These are phyloP conservation scores for Cystobasidium ongulense DNA, from an alignment of 768 basidiomycete species.

Conservation along the genomic window DNA sequence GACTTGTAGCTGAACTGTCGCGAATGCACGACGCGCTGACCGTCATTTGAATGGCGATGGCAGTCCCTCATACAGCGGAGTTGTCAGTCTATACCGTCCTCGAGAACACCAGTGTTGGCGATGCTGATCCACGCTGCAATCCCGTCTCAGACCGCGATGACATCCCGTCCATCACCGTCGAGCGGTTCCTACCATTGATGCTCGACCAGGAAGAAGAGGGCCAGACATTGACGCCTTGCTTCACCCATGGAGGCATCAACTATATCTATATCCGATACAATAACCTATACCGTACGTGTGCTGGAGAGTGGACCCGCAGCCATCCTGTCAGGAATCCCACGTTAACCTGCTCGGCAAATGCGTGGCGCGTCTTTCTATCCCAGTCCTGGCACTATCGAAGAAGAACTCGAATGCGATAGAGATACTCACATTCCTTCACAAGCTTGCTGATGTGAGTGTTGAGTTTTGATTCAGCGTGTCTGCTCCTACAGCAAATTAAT, in stretches of 20 bases:
- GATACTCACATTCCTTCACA: conserved; percentile 90
- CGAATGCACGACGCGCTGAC: background rate
- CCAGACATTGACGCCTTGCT: conserved; percentile 89
- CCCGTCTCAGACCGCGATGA: conserved; percentile 64
- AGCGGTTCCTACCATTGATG: conserved; percentile 83
- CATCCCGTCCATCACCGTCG: conserved; percentile 77
- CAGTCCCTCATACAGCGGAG: conserved; percentile 85
- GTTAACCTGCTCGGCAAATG: background rate
- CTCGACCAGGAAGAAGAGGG: conserved; percentile 97
- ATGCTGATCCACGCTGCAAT: background rate
- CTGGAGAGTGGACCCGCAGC: background rate
- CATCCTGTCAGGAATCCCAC: background rate
- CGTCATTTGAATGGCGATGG: background rate
- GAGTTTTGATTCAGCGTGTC: background rate
- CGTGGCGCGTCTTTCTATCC: background rate
- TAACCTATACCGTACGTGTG: conserved; percentile 78
- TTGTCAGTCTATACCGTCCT: conserved; percentile 43
- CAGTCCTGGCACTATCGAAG: conserved; percentile 91
- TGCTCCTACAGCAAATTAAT: background rate
- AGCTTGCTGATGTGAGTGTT: conserved; percentile 55
- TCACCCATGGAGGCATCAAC: conserved; percentile 88
- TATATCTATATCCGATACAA: conserved; percentile 98
- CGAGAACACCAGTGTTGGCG: background rate
- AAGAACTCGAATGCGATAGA: conserved; percentile 93
- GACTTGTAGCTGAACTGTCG: background rate